Evolutionary conservation across 2,329 filamentous ascomycete species (phyloP), one percentile per base, ranked within the genome.

Genomic region (Ophiostoma fasciatum): DNA sequence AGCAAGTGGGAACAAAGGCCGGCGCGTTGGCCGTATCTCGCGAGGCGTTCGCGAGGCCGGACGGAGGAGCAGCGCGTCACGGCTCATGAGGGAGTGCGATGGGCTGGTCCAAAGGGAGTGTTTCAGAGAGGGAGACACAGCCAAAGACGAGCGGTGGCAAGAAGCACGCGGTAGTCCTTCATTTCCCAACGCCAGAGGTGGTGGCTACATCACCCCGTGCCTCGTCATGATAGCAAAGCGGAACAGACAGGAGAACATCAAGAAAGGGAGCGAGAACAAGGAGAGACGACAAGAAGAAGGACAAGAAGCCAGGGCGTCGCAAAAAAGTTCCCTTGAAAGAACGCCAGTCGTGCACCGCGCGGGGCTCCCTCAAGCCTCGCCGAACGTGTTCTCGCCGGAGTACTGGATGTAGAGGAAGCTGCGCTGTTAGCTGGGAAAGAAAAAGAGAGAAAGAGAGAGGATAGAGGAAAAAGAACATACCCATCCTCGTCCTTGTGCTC

Each of bases 311-410:
- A 17, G 12, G n/a, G n/a, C n/a, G n/a, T n/a, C n/a, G n/a, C n/a
- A 17, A 28, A 17, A 17, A 28, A n/a, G 13, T 14, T 28, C 26
- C 26, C 22, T n/a, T n/a, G n/a, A n/a, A n/a, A n/a, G n/a, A 22
- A 22, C 6, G 21, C 21, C 21, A 22, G 21, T 6, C 2, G 12
- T 7, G 7, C 20, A 22, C 20, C 7, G 12, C n/a, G 15, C 27
- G 33, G 23, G 17, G 21, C 15, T 28, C 13, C 28, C 28, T 42
- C 35, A 36, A 31, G 35, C 35, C 28, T 39, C 56, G 55, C 90
- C 90, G 56, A 98, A 98, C 37, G 90, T 98, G 72, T 96, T 98
- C 75, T 96, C 90, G 63, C 90, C 90, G 34, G 88, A 96, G 71
- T 94, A 94, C 51, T 88, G 96, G 66, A 98, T 98, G 69, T 98